phyloP scores from a whole-genome alignment of 139 green algal genomes.

The Coccomyxa sp. region DNA sequence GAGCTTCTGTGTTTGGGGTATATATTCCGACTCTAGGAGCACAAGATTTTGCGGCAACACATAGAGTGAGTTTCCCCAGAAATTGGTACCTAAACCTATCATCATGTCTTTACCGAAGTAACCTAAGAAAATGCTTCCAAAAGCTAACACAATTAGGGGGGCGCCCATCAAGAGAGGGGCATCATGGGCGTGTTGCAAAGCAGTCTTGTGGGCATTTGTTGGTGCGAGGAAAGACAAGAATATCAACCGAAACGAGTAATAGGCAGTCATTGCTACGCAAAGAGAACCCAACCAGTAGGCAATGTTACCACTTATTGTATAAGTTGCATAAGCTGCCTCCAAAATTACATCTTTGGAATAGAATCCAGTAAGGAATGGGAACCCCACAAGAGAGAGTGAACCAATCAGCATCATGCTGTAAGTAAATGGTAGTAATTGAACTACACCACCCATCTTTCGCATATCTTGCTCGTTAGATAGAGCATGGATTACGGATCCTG shows the following conservation, averaged over 20 bases:
- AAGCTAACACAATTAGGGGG: conserved; percentile 46
- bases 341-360: conserved; percentile 66
- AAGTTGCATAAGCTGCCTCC: conserved; percentile 43
- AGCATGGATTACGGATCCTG: conserved; percentile 55
- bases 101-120: conserved; percentile 67
- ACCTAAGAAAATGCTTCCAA: conserved; percentile 57
- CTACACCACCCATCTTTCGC: conserved; percentile 53
- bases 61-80: conserved; percentile 56
- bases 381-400: conserved; percentile 45
- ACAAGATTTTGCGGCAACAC: conserved; percentile 37
- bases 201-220: conserved; percentile 29
- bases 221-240: conserved; percentile 52
- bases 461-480: conserved; percentile 60
- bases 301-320: conserved; percentile 54
- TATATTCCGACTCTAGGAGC: conserved; percentile 54
- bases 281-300: conserved; percentile 50
- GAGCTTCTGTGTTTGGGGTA: conserved; percentile 45
- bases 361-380: conserved; percentile 60
- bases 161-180: conserved; percentile 49
- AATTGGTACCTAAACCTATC: conserved; percentile 56
- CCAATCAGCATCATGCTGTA: conserved; percentile 56
- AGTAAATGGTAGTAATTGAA: conserved; percentile 47
- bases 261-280: conserved; percentile 53
- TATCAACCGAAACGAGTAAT: conserved; percentile 62
- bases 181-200: conserved; percentile 43